Base-by-base conservation (phyloP, 2,329 filamentous ascomycete genomes). In the Colletotrichum eleusines region DNA sequence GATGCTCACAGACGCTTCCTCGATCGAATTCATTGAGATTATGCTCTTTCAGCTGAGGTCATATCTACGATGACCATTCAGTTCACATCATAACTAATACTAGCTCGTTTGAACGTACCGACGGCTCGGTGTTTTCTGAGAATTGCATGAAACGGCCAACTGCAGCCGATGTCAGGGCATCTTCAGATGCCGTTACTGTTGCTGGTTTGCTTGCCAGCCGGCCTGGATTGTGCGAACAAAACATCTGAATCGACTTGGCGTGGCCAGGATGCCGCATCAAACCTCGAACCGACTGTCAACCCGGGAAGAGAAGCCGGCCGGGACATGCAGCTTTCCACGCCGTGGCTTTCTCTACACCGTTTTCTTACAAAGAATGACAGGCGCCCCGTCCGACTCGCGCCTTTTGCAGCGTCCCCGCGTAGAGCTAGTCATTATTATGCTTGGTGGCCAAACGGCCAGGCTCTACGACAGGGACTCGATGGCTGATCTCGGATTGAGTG, bases 91-190 rank as follows among this genome's bases (percentile, higher is more conserved):
- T 14, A 7, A 6, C 8, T 23, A 14, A 6, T 2, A 33, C 31
- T 7, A n/a, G n/a, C 20, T 20, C 8, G 0, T 7, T 38, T 31
- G 51, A 20, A 1, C 44, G 18, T 51, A 11, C 35, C 23, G 46
- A 16, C 23, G 58, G 35, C 42, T 26, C 51, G 26, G 50, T 23
- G 23, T 46, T 53, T 26, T 54, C 44, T 12, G 18, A 68, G 35
- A n/a, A 71, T 58, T 63, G 42, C 35, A 23, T 57, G 18, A 57
- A 26, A 40, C 68, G 68, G 68, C 44, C 51, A 67, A 42, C 38
- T 40, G 68, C 68, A 67, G 68, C 68, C 63, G 68, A 9, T 31
- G 31, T 53, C 57, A 65, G 64, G 35, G 11, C 35, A 42, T 63
- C 26, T 44, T 48, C 33, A 62, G 28, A 44, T 35, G 51, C 33